Base-by-base conservation (phyloP, 106 monocot species). In the Hemerocallis citrina region DNA sequence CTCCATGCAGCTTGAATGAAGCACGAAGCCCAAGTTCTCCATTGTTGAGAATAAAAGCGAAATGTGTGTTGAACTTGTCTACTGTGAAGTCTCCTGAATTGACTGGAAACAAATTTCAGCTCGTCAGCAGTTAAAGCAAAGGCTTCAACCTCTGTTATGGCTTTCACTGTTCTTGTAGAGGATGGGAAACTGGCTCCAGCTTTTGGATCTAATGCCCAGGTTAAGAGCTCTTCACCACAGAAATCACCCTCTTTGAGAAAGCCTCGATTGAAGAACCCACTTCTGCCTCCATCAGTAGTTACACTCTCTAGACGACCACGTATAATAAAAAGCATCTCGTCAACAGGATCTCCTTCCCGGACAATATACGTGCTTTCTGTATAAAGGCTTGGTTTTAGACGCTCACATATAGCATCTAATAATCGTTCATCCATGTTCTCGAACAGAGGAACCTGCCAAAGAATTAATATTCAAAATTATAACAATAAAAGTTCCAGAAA, bases 1-100 rank as follows among this genome's bases (percentile, higher is more conserved):
- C 81, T 47, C 89, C 89, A 89, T 39, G 89, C 78, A 4, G 81
- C 84, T 65, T 89, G 89, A n/a, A 89, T 81, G 57, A 89, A 89
- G 62, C 72, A 73, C 1, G 84, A 72, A 4, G 89, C 80, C 89
- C 89, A 89, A 0, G 89, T 89, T 49, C 89, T 73, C 89, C 89
- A 89, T n/a, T 89, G 89, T 51, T 84, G 89, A 1, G 89, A 89
- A 22, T 89, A 84, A 48, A 72, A 84, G 11, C 83, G 75, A 77
- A 89, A 89, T 0, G 89, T 89, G 45, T 89, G 89, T 63, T 84
- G 89, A 12, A 89, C 69, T 28, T 84, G 81, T 16, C 78, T 62
- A 63, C 80, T 84, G 34, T 84, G 89, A 2, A 89, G 77, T 1
- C 84, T 68, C 42, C 89, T 77, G 63, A 89, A 89, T 66, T 89